Evolutionary conservation across 495 filamentous ascomycete genomes (phyloP).

Genomic region (Penicillium waksmanii): DNA sequence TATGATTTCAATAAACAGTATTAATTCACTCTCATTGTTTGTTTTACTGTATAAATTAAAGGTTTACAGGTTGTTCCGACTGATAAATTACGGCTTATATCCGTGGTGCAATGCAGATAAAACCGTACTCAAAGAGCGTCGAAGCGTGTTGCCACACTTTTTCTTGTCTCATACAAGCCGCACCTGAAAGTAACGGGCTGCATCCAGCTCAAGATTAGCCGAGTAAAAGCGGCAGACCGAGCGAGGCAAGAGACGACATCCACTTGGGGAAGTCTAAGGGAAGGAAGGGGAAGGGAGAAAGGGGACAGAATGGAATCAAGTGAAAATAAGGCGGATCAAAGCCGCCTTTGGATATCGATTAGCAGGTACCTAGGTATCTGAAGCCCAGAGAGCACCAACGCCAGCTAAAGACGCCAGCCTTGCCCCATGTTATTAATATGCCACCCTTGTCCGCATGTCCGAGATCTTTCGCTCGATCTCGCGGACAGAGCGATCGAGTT

Average conservation of each 20-base stretch:
- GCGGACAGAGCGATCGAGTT: conserved; percentile 84
- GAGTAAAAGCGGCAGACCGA: conserved; percentile 51
- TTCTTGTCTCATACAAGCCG: conserved; percentile 55
- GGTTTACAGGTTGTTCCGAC: conserved; percentile 44
- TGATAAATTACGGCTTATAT: conserved; percentile 56
- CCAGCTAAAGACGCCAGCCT: conserved; percentile 30
- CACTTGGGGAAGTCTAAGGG: background rate
- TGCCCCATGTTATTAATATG: conserved; percentile 59
- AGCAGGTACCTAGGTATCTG: conserved; percentile 33
- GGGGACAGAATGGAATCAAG: background rate
- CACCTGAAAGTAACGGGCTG: conserved; percentile 30
- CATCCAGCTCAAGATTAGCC: conserved; percentile 63
- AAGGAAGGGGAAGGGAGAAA: background rate
- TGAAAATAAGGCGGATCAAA: conserved; percentile 18
- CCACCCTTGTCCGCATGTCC: conserved; percentile 86
- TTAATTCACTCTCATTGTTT: conserved; percentile 1
- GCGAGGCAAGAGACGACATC: conserved; percentile 58
- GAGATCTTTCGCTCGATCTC: conserved; percentile 96
- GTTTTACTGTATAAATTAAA: background rate
- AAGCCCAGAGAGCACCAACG: conserved; percentile 27
- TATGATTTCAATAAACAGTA: background rate
- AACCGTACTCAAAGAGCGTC: conserved; percentile 62
- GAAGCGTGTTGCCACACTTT: conserved; percentile 35
- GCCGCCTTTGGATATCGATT: conserved; percentile 30
- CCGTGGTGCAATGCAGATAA: conserved; percentile 42